These are phyloP conservation scores for Thermomyces lanuginosus DNA, from an alignment of 2,329 filamentous ascomycete genomes.

Conservation along the genomic window DNA sequence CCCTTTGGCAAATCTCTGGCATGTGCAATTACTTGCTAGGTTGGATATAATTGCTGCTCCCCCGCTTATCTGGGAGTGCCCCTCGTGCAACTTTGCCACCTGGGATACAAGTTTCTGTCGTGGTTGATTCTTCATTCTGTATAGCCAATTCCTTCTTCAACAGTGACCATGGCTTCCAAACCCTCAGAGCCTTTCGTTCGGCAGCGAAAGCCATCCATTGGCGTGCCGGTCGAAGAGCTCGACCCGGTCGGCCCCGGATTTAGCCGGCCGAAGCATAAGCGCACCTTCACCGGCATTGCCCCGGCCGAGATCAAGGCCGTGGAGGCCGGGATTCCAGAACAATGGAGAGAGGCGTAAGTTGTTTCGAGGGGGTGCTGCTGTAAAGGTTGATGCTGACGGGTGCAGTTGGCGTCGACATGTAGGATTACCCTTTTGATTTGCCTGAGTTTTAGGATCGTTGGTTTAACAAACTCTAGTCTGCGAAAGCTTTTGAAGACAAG, in stretches of 20 bases:
- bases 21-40: neutral
- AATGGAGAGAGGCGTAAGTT: slow-evolving; percentile 66
- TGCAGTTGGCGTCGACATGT: slow-evolving; percentile 45
- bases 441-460: neutral
- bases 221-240: slow-evolving; percentile 73
- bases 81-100: too few species aligned
- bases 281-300: slow-evolving; percentile 89
- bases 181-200: slow-evolving; percentile 23
- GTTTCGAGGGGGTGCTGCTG: slow-evolving; percentile 29
- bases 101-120: too few species aligned
- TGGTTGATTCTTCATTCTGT: too few species aligned
- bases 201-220: slow-evolving; percentile 65
- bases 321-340: slow-evolving; percentile 79
- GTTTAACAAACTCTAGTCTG: slow-evolving; percentile 30
- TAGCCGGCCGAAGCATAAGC: slow-evolving; percentile 85
- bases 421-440: slow-evolving; percentile 13
- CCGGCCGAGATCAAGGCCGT: slow-evolving; percentile 82
- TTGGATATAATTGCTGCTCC: neutral
- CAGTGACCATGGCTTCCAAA: neutral
- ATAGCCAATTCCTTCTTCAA: neutral
- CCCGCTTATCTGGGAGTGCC: slow-evolving; percentile 1
- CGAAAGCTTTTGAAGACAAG: slow-evolving; percentile 54
- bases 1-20: neutral
- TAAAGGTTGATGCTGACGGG: neutral
- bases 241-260: slow-evolving; percentile 73